Evolutionary conservation across 768 basidiomycete species (phyloP), one percentile per base, ranked within the genome.

Genomic region (Pisolithus tinctorius): DNA sequence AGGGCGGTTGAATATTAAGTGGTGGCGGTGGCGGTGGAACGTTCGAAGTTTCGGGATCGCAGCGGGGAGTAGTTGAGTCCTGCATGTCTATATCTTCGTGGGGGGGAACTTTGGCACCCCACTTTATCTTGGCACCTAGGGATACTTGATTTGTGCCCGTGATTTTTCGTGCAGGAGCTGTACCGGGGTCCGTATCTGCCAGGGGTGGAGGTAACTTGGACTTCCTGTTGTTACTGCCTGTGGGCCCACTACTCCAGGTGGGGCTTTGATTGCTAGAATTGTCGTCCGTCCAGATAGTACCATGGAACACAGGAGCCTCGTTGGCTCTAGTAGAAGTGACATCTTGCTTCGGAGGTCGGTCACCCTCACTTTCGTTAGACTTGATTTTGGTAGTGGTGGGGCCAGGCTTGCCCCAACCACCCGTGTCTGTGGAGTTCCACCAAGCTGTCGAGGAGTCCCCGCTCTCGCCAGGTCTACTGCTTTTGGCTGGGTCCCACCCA

Each of bases 71-170:
- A 30, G 43, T 30, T 5, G 48, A 3, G n/a, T 27, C 30, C 6
- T 27, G 6, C 13, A 45, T 16, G 38, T 41, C 47, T 10, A 45
- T 47, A 29, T 51, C 38, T 17, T 31, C 6, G 8, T 3, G 20
- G 30, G 50, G 45, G n/a, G 29, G 17, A 25, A 23, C 26, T 4
- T 40, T 47, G 11, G 45, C 31, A 17, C 56, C 52, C 49, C 48
- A 55, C 46, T 44, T 67, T 29, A 14, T 55, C 4, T 37, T 16
- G 6, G 52, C 31, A 14, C 45, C 45, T 7, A 67, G 34, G 1
- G 59, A 57, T 26, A 60, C 58, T 41, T 48, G 44, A 36, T 66
- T 69, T 23, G 65, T 61, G 25, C 65, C 63, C 4, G 61, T 50
- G 4, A 50, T 54, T 40, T 57, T 63, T 34, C 6, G 37, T 4